Conservation (phyloP, 331 rosid species). For the Ulmus americana region DNA sequence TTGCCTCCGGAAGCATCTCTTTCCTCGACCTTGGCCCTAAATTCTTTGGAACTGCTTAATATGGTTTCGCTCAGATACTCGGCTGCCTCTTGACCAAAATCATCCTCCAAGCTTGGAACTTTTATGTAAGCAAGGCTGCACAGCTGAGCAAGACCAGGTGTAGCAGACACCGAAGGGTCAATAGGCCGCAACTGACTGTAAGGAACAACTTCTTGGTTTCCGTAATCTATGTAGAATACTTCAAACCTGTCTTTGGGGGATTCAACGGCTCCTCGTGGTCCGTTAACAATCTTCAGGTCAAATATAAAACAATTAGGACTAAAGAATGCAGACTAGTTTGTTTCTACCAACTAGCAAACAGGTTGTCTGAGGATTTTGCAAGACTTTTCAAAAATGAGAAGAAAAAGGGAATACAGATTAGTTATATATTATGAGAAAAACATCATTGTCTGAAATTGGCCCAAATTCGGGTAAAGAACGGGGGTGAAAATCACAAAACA, state of each 20-base stretch:
- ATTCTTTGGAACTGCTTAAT: constrained; percentile 59
- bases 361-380: too few relatives aligned
- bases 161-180: constrained; percentile 61
- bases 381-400: too few relatives aligned
- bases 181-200: constrained; percentile 62
- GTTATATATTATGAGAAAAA: too few relatives aligned
- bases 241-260: constrained; percentile 63
- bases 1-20: constrained; percentile 83
- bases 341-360: too few relatives aligned
- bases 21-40: constrained; percentile 85
- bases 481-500: too few relatives aligned
- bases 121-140: constrained; percentile 76
- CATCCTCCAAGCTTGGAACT: constrained; percentile 71
- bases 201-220: constrained; percentile 74
- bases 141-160: constrained; percentile 74
- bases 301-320: constrained; percentile 16
- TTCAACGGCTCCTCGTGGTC: constrained; percentile 71
- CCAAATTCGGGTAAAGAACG: too few relatives aligned
- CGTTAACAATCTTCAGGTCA: constrained; percentile 54
- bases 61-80: constrained; percentile 58
- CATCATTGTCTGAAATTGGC: too few relatives aligned
- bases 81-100: constrained; percentile 81
- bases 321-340: neutral
- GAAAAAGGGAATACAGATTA: too few relatives aligned
- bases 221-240: constrained; percentile 82